These are phyloP conservation scores for Russula abietina DNA, from an alignment of 768 basidiomycete genomes.

Conservation along the genomic window DNA sequence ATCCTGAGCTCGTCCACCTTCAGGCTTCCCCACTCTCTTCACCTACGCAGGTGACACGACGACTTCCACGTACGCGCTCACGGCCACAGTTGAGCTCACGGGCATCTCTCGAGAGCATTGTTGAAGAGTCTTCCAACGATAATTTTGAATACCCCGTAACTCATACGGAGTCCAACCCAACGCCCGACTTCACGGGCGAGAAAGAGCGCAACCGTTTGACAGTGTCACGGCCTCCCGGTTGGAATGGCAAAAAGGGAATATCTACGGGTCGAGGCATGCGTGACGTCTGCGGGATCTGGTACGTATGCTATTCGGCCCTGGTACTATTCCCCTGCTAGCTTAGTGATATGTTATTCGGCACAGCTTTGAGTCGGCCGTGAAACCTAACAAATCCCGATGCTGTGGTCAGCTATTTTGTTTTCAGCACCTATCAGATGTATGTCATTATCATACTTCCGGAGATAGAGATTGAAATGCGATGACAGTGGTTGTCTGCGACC, in stretches of 20 bases:
- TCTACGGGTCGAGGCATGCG: constrained; percentile 12
- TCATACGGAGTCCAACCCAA: background rate
- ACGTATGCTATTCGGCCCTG: constrained; percentile 8
- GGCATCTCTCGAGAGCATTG: constrained; percentile 24
- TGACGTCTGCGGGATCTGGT: constrained; percentile 26
- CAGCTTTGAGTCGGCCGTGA: constrained; percentile 24
- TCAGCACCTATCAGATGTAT: constrained; percentile 25
- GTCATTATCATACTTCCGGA: background rate
- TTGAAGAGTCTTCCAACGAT: constrained; percentile 14
- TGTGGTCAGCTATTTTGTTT: constrained; percentile 26
- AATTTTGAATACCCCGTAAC: background rate
- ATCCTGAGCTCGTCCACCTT: background rate
- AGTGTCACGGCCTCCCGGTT: constrained; percentile 7
- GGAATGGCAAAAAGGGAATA: constrained; percentile 25
- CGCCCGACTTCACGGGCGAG: constrained; percentile 1
- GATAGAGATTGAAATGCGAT: background rate
- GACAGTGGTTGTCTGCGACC: constrained; percentile 20
- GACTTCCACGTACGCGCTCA: constrained; percentile 17
- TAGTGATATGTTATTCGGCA: constrained; percentile 14
- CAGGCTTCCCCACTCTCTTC: constrained; percentile 16
- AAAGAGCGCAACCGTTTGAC: background rate
- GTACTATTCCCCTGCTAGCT: background rate
- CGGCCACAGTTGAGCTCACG: constrained; percentile 16
- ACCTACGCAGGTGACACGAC: constrained; percentile 8
- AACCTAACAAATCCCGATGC: constrained; percentile 25